Evolutionary conservation across 306 rosid genomes (phyloP), one percentile per base, ranked within the genome.

Genomic region (Dryas alaskensis): DNA sequence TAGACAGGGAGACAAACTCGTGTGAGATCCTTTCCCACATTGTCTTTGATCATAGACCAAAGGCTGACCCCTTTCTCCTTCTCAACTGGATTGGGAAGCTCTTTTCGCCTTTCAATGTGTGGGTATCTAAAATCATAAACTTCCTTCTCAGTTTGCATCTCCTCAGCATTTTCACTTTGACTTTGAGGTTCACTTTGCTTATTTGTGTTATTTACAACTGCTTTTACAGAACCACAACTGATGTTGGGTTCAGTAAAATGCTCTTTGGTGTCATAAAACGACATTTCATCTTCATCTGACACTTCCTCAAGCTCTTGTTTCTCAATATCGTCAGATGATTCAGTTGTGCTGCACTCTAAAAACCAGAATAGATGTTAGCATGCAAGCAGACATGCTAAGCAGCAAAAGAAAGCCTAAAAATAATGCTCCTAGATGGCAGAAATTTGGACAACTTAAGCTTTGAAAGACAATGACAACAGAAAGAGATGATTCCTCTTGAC

Each of bases 1-100:
- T 92, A 94, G n/a, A 92, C 99, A 67, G 99, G 99, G 69, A 94
- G 99, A 71, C 99, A 94, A 73, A 94, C 96, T 42, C 95, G 83
- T 10, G 97, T 83, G 67, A 94, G 97, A 86, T 94, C 99, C 86
- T 94, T 94, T 66, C 99, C 97, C 79, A 92, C 99, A 64, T 92
- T 94, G 86, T 94, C 99, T 84, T 94, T 94, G 73, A 94, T 94
- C 90, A 94, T 86, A 16, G 95, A 89, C 99, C 99, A 94, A 65
- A 94, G 95, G 82, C 99, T 94, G 69, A 94, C 90, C 16, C 96
- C 92, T 77, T 90, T 92, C 92, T 94, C 99, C 80, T 94, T 94
- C 92, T 94, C 99, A 45, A 88, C 76, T 10, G 97, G 97, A 83
- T 83, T 86, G 10, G 99, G 97, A 83, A 92, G 97, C 82, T 88